These are phyloP conservation scores for Dendrobium chrysotoxum DNA, from an alignment of 106 monocot species.

Conservation along the genomic window DNA sequence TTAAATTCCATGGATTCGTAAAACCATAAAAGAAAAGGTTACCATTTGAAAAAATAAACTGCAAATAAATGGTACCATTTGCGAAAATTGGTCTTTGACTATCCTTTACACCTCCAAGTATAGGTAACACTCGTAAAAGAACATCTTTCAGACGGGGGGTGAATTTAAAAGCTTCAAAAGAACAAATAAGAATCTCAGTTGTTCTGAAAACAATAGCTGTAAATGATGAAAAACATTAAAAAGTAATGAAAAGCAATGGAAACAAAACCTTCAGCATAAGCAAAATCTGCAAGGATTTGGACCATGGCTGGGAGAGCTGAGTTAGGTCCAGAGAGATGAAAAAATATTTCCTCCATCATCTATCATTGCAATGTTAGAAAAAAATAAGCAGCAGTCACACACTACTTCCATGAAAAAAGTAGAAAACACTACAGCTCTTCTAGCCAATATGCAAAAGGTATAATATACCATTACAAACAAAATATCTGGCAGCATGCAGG, in stretches of 20 bases:
- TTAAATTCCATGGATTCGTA: not conserved
- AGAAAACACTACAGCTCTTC: not conserved
- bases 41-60: not conserved
- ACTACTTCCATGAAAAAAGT: not conserved
- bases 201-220: not conserved
- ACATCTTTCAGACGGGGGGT: conserved; percentile 81
- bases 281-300: conserved; percentile 96
- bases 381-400: not conserved
- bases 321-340: conserved; percentile 79
- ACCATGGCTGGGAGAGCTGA: conserved; percentile 80
- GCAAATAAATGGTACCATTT: conserved; percentile 53
- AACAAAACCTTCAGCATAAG: conserved; percentile 65
- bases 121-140: conserved; percentile 73
- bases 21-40: not conserved
- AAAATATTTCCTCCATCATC: conserved; percentile 99
- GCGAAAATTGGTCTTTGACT: conserved; percentile 76
- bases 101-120: conserved; percentile 80
- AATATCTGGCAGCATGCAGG: not conserved
- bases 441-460: not conserved
- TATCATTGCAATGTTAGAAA: conserved; percentile 9
- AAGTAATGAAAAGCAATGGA: not conserved
- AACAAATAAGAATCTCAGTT: conserved; percentile 3
- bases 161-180: conserved; percentile 76
- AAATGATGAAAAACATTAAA: not conserved
- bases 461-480: not conserved